Evolutionary conservation across 2,329 filamentous ascomycete species (phyloP), one percentile per base, ranked within the genome.

Genomic region (Ceratocystiopsis sp.): DNA sequence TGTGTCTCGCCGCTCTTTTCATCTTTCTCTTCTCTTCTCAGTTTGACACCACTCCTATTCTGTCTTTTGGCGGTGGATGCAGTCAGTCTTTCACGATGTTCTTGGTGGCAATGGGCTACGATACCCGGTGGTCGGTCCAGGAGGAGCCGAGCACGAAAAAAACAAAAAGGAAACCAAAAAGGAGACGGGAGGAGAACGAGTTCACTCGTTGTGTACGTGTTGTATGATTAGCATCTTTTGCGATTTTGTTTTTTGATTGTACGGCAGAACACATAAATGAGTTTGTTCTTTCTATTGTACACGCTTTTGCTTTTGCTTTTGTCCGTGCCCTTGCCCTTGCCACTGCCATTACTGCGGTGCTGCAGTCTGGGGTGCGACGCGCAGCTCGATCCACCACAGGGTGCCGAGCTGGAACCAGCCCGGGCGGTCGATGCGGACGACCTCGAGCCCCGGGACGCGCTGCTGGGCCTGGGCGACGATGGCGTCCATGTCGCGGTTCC

Each of bases 401-500:
- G 75, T 80, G 3, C 75, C 75, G 41, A 67, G 60, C 52, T 77
- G 73, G 29, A 65, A 54, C 51, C 65, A 55, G 42, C 65, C 65
- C 3, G 72, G 72, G 41, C 69, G 63, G 49, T 69, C 60, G 18
- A 78, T 54, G 48, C 62, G 59, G 37, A 78, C 65, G 36, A 79
- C 59, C 54, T 76, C 68, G 41, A 80, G 59, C 2, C 73, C 72
- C 0, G 69, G 70, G 4, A 69, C 61, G 41, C 54, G 54, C 41
- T 51, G 48, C 17, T 60, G 60, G 29, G 72, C 74, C 46, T 67
- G 62, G 42, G 64, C 58, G 10, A 78, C 65, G 29, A 78, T 62
- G 33, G 53, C 58, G 51, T 69, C 67, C 46, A 80, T 68, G 52
- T 79, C 75, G 42, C 75, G 62, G 58, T 80, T 80, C 74, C 74